Evolutionary conservation across 345 rosid genomes (phyloP), one percentile per base, ranked within the genome.

Genomic region (Linum usitatissimum): DNA sequence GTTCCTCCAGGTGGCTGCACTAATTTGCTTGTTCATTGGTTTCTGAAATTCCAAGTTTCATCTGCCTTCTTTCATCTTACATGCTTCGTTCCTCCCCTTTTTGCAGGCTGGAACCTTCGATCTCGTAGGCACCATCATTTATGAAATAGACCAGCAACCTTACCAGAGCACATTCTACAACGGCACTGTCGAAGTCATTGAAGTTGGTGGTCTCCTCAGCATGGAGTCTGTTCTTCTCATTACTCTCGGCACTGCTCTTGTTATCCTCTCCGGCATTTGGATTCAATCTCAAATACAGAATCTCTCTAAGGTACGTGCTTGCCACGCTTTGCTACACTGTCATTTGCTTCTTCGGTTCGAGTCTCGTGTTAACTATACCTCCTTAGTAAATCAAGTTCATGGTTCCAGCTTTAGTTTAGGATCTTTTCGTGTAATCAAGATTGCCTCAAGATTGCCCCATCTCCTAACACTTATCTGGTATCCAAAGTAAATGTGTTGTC

Each of bases 181-280:
- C 68, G 94, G 90, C 66, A 87, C 97, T 65, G 69, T 93, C n/a
- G 99, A 93, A 81, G 95, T 90, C 65, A 78, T 86, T 55, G 99
- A 93, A 69, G 74, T 79, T 36, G 96, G 94, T 36, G 84, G 83
- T 59, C 81, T 90, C 70, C 66, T 90, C 59, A 87, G 86, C 69
- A 72, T 86, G 57, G 99, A 93, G 69, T 87, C 99, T 19, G 86
- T 93, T 66, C 86, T 93, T 72, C 96, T 93, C 51, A 70, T 84
- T 57, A 81, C 91, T 66, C 83, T 92, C 61, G 90, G 92, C 12
- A 49, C 77, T 9, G 87, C 88, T 18, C 77, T 83, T 69, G 81
- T 86, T 66, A 69, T 82, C 65, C 66, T 86, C 66, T 73, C 83
- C 64, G 78, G 80, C 57, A 62, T 93, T 48, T 93, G 92, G 90